Percentiles rank a stretch among this genome's conserved stretches.
These are phyloP conservation scores for Sarocladium strictum DNA, from an alignment of 2,329 filamentous ascomycete genomes.

Conservation along the genomic window DNA sequence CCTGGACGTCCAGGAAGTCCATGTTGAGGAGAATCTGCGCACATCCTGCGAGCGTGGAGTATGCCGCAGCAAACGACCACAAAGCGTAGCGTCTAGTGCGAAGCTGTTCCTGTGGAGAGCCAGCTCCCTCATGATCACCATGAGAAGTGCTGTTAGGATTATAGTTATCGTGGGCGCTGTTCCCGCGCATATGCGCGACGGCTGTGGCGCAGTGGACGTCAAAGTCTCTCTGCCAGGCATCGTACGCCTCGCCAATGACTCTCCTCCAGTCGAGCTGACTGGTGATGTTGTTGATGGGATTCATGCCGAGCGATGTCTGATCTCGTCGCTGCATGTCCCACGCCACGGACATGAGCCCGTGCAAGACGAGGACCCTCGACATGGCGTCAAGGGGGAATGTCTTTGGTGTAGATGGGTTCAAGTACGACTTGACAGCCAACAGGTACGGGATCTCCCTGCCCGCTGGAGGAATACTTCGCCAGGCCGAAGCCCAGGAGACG, in stretches of 20 bases:
- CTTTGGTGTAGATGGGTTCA: constrained; percentile 36
- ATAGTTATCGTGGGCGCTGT: not conserved
- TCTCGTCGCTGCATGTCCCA: constrained; percentile 58
- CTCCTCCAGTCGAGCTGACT: constrained; percentile 35
- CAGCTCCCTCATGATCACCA: not conserved
- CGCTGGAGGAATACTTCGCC: constrained; percentile 16
- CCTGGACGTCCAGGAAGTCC: constrained; percentile 56
- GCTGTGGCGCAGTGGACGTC: constrained; percentile 37
- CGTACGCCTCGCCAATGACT: constrained; percentile 46
- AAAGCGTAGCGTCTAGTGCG: not conserved
- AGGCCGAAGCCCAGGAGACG: constrained; percentile 40
- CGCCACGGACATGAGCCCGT: constrained; percentile 56
- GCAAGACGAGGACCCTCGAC: constrained; percentile 48
- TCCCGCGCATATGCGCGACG: constrained; percentile 14
- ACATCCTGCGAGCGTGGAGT: constrained; percentile 51
- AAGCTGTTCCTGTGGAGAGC: not conserved
- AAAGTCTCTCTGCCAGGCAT: constrained; percentile 53
- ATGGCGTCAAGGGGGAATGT: constrained; percentile 40
- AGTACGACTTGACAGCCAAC: constrained; percentile 48
- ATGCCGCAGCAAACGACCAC: constrained; percentile 36
- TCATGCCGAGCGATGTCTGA: constrained; percentile 50
- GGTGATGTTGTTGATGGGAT: constrained; percentile 16
- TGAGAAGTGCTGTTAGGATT: constrained; percentile 33
- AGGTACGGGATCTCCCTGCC: constrained; percentile 37
- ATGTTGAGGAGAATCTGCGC: constrained; percentile 51